Base-by-base conservation (phyloP, 371 early-diverging fungal species). In the Amoeboaphelidium protococcarum region DNA sequence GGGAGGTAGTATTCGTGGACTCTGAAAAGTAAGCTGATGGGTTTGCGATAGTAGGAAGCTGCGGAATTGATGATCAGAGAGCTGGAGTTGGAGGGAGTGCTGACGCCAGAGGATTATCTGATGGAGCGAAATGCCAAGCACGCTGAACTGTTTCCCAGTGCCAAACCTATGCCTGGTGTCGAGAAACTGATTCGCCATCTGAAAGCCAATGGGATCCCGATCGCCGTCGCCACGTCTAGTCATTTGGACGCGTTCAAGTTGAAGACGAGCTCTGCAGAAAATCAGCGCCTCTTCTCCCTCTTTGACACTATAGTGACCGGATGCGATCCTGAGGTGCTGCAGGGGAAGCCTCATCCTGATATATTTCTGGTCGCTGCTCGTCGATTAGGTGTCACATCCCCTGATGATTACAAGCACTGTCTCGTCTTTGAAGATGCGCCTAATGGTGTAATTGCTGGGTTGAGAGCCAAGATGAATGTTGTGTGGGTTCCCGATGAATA, bases 391-490 rank as follows among this genome's bases (percentile, higher is more conserved):
- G 56, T 58, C 46, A 64, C 69, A 1, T 55, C 64, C 49, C 58
- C 69, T 1, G 63, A 49, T 49, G 19, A 54, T 19, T n/a, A 52
- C 19, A 23, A 63, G 3, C 65, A 67, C 23, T 85, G 86, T 57
- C 63, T 91, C 21, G 89, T 88, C 13, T 89, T 91, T 72, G 92
- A 91, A 57, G 90, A 91, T 53, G 75, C 89, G 3, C 58, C 67
- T 1, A 68, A 71, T 46, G 92, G 92, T 19, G 76, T 88, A 4
- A 51, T 74, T 50, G 87, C 89, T 2, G 92, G 70, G 2, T 58
- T 72, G 27, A 72, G 68, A 53, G 92, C 92, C 2, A 65, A 68
- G 0, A 86, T 88, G 88, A 69, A 71, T 49, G 73, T 67, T 63
- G 54, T 61, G 55, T 12, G 10, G 1, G 1, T 13, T 50, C 48